These are phyloP conservation scores for Aspergillus alliaceus DNA, from an alignment of 2,329 filamentous ascomycete species.

Conservation along the genomic window DNA sequence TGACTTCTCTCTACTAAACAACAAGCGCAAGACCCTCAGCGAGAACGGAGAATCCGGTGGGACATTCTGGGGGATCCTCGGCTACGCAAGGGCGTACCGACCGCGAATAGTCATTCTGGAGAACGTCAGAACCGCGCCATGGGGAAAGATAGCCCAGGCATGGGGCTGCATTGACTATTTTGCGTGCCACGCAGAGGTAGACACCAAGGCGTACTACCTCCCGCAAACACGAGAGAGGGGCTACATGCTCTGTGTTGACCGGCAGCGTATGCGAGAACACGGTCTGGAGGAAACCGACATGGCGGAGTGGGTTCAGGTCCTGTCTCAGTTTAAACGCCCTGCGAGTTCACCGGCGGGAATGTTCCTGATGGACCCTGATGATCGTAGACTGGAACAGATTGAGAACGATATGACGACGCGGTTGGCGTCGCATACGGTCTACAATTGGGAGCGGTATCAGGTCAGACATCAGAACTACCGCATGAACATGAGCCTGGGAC, in stretches of 20 bases:
- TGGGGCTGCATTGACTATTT: constrained; percentile 58
- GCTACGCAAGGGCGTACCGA: constrained; percentile 55
- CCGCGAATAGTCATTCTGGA: constrained; percentile 70
- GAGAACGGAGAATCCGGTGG: constrained; percentile 63
- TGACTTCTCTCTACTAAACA: constrained; percentile 70
- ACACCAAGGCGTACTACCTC: constrained; percentile 71
- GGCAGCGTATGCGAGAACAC: constrained; percentile 19
- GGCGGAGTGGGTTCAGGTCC: constrained; percentile 41
- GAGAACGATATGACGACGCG: constrained; percentile 48
- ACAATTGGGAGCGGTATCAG: constrained; percentile 49
- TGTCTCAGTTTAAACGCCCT: constrained; percentile 52
- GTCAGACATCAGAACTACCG: constrained; percentile 61
- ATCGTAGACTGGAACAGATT: constrained; percentile 54
- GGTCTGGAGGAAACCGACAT: constrained; percentile 21
- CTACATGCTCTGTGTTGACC: constrained; percentile 60
- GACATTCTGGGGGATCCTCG: constrained; percentile 63
- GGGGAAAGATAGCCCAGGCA: constrained; percentile 50
- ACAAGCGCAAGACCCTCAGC: constrained; percentile 50
- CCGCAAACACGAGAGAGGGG: constrained; percentile 67
- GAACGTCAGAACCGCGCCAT: constrained; percentile 66
- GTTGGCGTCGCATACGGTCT: constrained; percentile 23
- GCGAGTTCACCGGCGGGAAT: constrained; percentile 63
- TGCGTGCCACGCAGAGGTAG: constrained; percentile 51
- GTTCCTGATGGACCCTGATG: constrained; percentile 60
- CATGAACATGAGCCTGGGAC: constrained; percentile 51